Evolutionary conservation across 2,329 filamentous ascomycete genomes (phyloP), one percentile per base, ranked within the genome.

Genomic region (Fusarium circinatum): DNA sequence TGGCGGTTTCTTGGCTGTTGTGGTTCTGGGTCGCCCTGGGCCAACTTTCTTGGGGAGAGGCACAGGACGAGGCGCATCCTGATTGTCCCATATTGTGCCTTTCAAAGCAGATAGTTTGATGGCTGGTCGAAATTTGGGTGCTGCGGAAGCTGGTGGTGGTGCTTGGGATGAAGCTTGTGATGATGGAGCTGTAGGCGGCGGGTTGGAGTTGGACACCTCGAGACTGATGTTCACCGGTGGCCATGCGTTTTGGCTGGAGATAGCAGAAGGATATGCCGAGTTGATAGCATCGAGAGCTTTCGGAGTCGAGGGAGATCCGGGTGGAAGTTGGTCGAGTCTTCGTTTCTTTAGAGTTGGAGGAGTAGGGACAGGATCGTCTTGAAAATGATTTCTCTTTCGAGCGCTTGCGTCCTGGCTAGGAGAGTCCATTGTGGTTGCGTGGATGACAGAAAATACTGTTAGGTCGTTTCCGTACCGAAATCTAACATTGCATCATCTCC

Each of bases 71-170:
- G 58, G 65, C 13, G 59, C 42, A 30, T 80, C 76, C 38, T 79
- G 80, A 8, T 75, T 80, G 59, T 84, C 82, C 82, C 82, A 84
- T 77, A 78, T 81, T 18, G 82, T 83, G 13, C 82, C 82, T 64
- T 73, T 80, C 10, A 84, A 75, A 12, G 81, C 82, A 11, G 80
- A 78, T 11, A 83, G 41, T 62, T 84, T 84, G 59, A 84, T 82
- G 13, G 82, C 81, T 8, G 82, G 81, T 13, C 79, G 79, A 42
- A 78, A 71, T 38, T 55, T 65, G 36, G 75, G 38, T 9, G 58
- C 54, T n/a, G 75, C 45, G 4, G 71, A 59, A 13, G 77, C 56
- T 48, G 64, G 63, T 45, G 68, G 47, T 56, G 49, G 59, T 30
- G 69, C 42, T 55, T 69, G 59, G 10, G 68, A 64, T 39, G 71